Base-by-base conservation (phyloP, 352 stramenopile genomes). In the Phytopythium montanum region DNA sequence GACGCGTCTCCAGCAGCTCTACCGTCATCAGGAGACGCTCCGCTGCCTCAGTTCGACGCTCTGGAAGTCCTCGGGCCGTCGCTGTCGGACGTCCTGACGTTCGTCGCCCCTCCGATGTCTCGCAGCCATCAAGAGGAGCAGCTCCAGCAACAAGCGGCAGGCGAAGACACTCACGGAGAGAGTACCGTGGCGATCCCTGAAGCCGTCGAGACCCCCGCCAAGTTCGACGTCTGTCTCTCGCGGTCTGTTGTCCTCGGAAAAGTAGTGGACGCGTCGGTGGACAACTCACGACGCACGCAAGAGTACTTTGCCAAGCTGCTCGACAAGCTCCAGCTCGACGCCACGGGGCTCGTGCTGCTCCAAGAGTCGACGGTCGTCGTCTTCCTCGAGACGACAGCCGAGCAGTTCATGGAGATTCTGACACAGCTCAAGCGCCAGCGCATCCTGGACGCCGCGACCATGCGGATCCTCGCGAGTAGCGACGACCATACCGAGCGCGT, bases 221-320 rank as follows among this genome's bases (percentile, higher is more conserved):
- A 77, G 51, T 85, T 87, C 42, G 61, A 72, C 16, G 21, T 79
- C n/a, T 63, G 65, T 6, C 56, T 87, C 25, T 82, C 78, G 12
- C 72, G 81, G 1, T 87, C 76, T 0, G 72, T 62, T 2, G 48
- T 88, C 2, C 45, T 88, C 4, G 78, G 69, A 16, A 73, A 69
- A 44, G 38, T 87, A 19, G 56, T 64, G 0, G 71, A 85, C 31
- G 36, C 64, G 16, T 71, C 64, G 0, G 58, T 69, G 16, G 81
- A 87, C 63, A 85, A 85, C 46, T 61, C 73, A 10, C 71, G 78
- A 23, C 75, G 81, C 38, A 70, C 77, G 21, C 79, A 91, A 62
- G 81, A 91, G 49, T 84, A 80, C 51, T 88, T 91, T 39, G 70
- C 72, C 25, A 77, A 80, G 39, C 61, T 79, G 42, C 61, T 91